Conservation (phyloP, 108 stramenopile species). For the Ochromonas danica region DNA sequence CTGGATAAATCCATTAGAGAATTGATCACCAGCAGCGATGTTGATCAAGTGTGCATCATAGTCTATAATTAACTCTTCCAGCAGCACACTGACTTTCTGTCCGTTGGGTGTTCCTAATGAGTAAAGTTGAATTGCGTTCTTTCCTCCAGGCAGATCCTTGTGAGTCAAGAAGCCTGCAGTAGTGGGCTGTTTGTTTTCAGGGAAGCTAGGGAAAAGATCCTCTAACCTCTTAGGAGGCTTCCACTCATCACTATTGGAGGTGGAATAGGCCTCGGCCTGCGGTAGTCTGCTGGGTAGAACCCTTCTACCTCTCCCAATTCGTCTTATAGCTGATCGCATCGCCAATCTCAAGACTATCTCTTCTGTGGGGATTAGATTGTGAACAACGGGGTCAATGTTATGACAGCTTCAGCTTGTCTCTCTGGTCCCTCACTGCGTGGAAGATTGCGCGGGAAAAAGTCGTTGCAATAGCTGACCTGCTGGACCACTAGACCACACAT, state of each 20-base stretch:
- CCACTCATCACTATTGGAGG: slow-evolving; percentile 18
- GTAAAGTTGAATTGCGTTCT: slow-evolving; percentile 72
- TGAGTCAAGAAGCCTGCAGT: slow-evolving; percentile 65
- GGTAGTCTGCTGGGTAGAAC: no score
- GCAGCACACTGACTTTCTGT: slow-evolving; percentile 71
- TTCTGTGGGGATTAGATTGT: no score
- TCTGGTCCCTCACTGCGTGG: no score
- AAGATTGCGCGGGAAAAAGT: no score
- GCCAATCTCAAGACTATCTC: no score
- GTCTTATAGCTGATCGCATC: no score
- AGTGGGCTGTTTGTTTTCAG: slow-evolving; percentile 7
- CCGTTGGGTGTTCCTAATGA: slow-evolving; percentile 79
- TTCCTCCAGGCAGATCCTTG: slow-evolving; percentile 62
- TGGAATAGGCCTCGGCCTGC: no score
- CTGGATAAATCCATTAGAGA: slow-evolving; percentile 68
- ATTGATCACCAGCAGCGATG: slow-evolving; percentile 69
- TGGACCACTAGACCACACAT: no score
- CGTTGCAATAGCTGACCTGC: no score
- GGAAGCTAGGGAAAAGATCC: background rate
- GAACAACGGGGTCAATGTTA: no score
- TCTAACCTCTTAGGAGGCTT: slow-evolving; percentile 23
- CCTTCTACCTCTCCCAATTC: no score
- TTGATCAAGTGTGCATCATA: slow-evolving; percentile 49
- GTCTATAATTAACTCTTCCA: slow-evolving; percentile 66
- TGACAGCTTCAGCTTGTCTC: no score